Base-by-base conservation (phyloP, 768 basidiomycete genomes). In the Macrocybe gigantea region DNA sequence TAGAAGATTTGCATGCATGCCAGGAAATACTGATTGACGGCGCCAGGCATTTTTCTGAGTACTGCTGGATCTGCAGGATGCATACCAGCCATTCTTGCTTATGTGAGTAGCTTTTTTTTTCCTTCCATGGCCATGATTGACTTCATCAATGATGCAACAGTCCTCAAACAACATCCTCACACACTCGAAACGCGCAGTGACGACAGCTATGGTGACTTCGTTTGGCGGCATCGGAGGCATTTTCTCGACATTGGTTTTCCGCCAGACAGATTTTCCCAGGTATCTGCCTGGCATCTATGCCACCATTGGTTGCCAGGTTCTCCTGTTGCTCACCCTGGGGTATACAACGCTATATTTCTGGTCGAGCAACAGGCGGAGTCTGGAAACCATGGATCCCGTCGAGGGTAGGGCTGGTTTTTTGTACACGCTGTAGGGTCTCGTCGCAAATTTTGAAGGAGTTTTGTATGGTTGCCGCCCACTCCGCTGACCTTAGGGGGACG, bases 201-300 rank as follows among this genome's bases (percentile, higher is more conserved):
- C 73, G 8, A 73, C 70, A n/a, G 71, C 70, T 5, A 57, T 75
- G 12, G 63, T 72, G n/a, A 58, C 75, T 36, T 68, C 70, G n/a
- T 75, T 74, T 39, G 72, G 70, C 13, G 72, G 73, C n/a, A 53
- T 73, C 35, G 76, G 75, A 31, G 75, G 75, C 13, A 68, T 77
- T 6, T 61, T 75, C 49, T 74, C 75, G 8, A 74, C 73, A 30
- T 68, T 70, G 1, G 61, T 72, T 11, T 79, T 76, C 50, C 72
- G 72, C 7, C 68, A 79, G 53, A 54, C 53, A 33, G 76, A 78
- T 50, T 64, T 59, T 47, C 75, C 76, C 6, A 60, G 53, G 30
- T 79, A 77, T 56, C 56, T 70, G 11, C 73, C 74, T 33, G 76
- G 76, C 2, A 70, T 77, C 11, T 70, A 70, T 51, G 65, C 66